Evolutionary conservation across 2,329 filamentous ascomycete genomes (phyloP).

Genomic region (Ambrosiella xylebori): DNA sequence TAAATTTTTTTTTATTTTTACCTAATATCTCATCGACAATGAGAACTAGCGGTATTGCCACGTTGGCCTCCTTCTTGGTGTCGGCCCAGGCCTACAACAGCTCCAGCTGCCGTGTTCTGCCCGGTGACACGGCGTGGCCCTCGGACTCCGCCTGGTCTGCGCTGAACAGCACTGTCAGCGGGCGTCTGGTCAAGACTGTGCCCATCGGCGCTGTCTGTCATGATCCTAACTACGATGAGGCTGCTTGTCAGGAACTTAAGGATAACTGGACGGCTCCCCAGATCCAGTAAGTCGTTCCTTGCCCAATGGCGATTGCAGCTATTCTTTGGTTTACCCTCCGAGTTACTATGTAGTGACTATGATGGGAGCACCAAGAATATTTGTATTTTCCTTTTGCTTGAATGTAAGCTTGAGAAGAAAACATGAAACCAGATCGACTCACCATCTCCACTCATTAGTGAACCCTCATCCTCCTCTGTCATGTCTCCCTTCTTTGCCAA

Average conservation of each 20-base stretch:
- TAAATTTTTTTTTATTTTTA: not conserved
- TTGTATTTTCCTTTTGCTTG: no score
- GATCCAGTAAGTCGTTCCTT: conserved; percentile 20
- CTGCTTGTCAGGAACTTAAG: conserved; percentile 24
- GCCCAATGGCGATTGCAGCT: not conserved
- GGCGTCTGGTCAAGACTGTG: conserved; percentile 32
- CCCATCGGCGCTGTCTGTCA: conserved; percentile 38
- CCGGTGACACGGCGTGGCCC: conserved; percentile 39
- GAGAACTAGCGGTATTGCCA: not conserved
- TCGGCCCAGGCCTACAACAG: not conserved
- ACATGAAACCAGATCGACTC: not conserved
- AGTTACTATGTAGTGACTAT: no score
- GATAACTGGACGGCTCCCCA: conserved; percentile 20
- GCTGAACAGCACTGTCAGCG: conserved; percentile 34
- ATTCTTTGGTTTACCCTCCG: not conserved
- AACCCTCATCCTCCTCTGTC: conserved; percentile 23
- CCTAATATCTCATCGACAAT: not conserved
- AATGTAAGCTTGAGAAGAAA: not conserved
- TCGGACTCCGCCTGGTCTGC: conserved; percentile 25
- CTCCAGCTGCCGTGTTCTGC: conserved; percentile 27
- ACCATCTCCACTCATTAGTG: conserved; percentile 15
- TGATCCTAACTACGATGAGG: conserved; percentile 26
- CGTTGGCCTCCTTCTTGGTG: conserved; percentile 4
- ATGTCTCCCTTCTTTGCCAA: conserved; percentile 25
- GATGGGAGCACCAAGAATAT: no score